Evolutionary conservation across 208 protist species (phyloP).

Genomic region (Leishmania mexicana): DNA sequence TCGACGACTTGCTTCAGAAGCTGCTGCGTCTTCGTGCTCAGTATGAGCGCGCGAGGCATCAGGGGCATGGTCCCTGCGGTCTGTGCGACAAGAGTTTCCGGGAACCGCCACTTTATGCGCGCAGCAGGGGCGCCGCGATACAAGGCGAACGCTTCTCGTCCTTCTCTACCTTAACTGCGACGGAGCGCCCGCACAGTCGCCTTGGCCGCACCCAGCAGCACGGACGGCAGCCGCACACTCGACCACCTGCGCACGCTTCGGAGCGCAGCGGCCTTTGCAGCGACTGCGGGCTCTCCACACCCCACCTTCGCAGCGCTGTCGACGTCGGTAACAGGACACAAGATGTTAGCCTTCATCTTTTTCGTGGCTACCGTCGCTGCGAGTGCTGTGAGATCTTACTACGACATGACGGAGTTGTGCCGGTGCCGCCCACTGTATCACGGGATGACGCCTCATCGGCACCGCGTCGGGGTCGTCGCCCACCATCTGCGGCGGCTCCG

Average conservation of each 20-base stretch:
- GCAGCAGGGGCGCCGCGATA: too few species aligned
- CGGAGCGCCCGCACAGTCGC: neutral
- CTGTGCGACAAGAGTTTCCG: neutral
- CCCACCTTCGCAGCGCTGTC: too few species aligned
- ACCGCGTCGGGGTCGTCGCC: neutral
- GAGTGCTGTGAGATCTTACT: constrained; percentile 13
- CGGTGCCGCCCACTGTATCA: constrained; percentile 10
- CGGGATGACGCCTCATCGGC: neutral
- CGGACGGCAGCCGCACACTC: neutral
- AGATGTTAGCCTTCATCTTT: neutral
- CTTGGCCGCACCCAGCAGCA: neutral
- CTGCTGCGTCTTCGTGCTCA: constrained; percentile 12
- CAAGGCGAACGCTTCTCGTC: too few species aligned
- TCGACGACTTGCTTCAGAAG: constrained; percentile 5
- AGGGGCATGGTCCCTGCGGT: neutral
- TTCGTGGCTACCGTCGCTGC: constrained; percentile 3
- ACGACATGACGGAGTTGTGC: neutral
- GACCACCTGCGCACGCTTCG: neutral
- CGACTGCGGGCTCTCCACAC: too few species aligned
- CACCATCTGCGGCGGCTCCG: neutral
- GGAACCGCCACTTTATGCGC: too few species aligned
- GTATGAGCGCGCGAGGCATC: constrained; percentile 7
- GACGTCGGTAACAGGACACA: neutral
- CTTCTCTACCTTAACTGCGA: neutral
- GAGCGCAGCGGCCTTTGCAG: neutral